Base-by-base conservation (phyloP, 257 asterid species). In the Asclepias syriaca region DNA sequence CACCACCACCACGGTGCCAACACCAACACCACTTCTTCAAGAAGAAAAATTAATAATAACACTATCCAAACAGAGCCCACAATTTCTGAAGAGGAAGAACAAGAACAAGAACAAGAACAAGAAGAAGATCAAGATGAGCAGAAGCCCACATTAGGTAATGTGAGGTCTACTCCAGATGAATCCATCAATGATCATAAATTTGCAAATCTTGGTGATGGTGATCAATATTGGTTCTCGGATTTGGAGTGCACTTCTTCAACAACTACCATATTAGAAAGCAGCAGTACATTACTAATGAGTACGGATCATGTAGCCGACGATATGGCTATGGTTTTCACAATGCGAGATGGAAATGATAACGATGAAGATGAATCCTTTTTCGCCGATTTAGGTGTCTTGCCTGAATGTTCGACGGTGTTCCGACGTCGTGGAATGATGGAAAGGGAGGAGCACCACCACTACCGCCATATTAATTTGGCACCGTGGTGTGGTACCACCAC, bases 401-500 rank as follows among this genome's bases (percentile, higher is more conserved):
- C 99, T 81, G 99, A 95, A 81, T 95, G 92, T 45, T 88, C 98
- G 0, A 77, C 81, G 27, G 99, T 89, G 19, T 95, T 95, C 81
- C 84, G 83, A 71, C 95, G 87, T 1, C 95, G 87, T 1, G 92
- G 86, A 73, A 79, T 82, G 90, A 77, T 80, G 82, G 87, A 80
- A 69, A 79, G 82, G 56, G 92, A 81, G 66, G 89, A 83, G 73
- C 88, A 75, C 76, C 79, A 75, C 76, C 79, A 74, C 10, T 43
- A 5, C 67, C 83, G 85, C 67, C 87, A 84, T 76, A 82, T 78
- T 9, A 72, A 82, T 60, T 69, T 87, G 81, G 69, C 96, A 27
- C 71, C 82, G 3, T 84, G 82, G 81, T 84, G 80, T 57, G 82
- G 84, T 18, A 84, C 92, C 80, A 86, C 84, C 80, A 86, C 84